Conservation (phyloP, 768 basidiomycete species). For the Leccinum barrowsii region DNA sequence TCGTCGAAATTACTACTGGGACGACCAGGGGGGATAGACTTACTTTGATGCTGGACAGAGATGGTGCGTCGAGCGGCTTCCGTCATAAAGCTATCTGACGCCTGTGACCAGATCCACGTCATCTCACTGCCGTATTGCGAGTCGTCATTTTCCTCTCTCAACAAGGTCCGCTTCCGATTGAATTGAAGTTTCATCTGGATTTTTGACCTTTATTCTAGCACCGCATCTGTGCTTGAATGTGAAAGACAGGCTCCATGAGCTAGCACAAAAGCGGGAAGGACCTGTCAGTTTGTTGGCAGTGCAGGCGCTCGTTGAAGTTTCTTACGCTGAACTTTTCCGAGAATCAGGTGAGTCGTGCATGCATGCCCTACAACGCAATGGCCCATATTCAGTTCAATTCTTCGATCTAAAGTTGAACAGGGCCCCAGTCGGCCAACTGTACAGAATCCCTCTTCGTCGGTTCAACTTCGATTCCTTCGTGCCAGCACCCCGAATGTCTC, state of each 20-base stretch:
- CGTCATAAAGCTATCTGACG: background rate
- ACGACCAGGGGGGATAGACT: conserved; percentile 4
- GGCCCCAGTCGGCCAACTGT: background rate
- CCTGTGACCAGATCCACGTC: conserved; percentile 1
- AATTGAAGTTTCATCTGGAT: background rate
- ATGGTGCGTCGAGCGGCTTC: background rate
- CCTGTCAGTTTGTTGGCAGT: conserved; percentile 19
- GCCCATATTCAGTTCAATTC: background rate
- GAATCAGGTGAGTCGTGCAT: conserved; percentile 8
- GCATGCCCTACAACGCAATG: background rate
- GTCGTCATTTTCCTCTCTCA: conserved; percentile 9
- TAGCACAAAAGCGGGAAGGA: conserved; percentile 8
- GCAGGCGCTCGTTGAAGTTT: conserved; percentile 17
- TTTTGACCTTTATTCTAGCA: background rate
- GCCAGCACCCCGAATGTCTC: conserved; percentile 11
- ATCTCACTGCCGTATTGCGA: conserved; percentile 15
- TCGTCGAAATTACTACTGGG: background rate
- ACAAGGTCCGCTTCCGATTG: background rate
- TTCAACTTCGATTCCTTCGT: conserved; percentile 1
- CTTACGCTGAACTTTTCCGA: conserved; percentile 4
- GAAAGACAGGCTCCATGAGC: conserved; percentile 9
- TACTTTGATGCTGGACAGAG: conserved; percentile 7
- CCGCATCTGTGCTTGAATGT: conserved; percentile 4
- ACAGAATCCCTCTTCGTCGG: background rate
- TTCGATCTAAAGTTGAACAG: background rate